Base-by-base conservation (phyloP, 2,329 filamentous ascomycete species). In the Calonectria crousiana region DNA sequence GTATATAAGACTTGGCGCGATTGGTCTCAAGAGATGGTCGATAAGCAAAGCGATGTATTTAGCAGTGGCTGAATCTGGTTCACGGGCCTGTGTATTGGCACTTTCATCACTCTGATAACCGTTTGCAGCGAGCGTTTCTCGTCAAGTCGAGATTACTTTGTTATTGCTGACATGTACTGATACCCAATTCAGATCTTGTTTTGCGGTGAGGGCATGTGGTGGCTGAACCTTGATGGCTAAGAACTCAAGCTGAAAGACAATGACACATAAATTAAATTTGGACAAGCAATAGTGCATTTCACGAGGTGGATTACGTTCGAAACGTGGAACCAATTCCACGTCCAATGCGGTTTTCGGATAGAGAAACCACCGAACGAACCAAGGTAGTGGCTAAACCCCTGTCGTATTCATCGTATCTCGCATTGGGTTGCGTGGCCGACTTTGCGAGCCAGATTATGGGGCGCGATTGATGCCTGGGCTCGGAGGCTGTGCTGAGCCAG, bases 1-100 rank as follows among this genome's bases (percentile, higher is more conserved):
- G 6, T 70, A 53, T 34, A 62, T 38, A 18, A 11, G 36, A 34
- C n/a, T 41, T 41, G 16, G 9, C 26, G 34, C 23, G 34, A 20
- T 62, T 11, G 36, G 34, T 26, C 13, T 20, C 14, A n/a, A 62
- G 9, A 6, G 16, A 36, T 23, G 14, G 16, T 20, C 18, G 13
- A 28, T 16, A 30, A 18, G 16, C 36, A 26, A 8, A 38, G 23
- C 14, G 8, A 38, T 23, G 56, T 28, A 41, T 41, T 62, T 38
- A 20, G 34, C 4, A 26, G 23, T 18, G 13, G 23, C 20, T 62
- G 16, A 30, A 62, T 62, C 10, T 41, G 9, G 10, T 20, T 8
- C 13, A 41, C 1, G 11, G 16, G 26, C 13, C 78, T 84, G 56
- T 80, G 75, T 23, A 13, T 47, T 23, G n/a, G 10, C 20, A 20